phyloP scores from a whole-genome alignment of 2,329 filamentous ascomycete species.

The Sporothrix luriei region DNA sequence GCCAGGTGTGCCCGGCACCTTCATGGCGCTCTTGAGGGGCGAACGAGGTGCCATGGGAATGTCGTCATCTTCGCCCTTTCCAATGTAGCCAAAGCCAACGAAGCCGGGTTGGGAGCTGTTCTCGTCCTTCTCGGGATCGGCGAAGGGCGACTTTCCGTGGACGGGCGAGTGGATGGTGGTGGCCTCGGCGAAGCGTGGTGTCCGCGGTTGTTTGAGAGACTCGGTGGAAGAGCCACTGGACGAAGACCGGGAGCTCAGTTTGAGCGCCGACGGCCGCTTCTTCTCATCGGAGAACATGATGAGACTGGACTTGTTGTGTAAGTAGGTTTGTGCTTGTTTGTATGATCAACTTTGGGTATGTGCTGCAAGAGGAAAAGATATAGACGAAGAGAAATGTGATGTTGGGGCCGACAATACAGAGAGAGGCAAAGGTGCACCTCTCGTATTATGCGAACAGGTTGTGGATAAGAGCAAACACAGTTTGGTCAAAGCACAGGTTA shows the following conservation, averaged over 20 bases:
- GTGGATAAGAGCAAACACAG: conserved; percentile 43
- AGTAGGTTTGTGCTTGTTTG: conserved; percentile 34
- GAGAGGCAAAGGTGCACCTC: conserved; percentile 26
- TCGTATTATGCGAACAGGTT: conserved; percentile 20
- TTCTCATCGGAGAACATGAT: conserved; percentile 52
- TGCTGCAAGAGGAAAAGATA: conserved; percentile 22
- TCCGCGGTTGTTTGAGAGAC: conserved; percentile 68
- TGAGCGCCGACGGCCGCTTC: conserved; percentile 60
- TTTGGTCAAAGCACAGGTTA: conserved; percentile 40
- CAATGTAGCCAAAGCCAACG: conserved; percentile 90
- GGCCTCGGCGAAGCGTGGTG: conserved; percentile 78
- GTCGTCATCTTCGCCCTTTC: conserved; percentile 57
- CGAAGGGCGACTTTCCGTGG: conserved; percentile 61
- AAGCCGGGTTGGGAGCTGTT: conserved; percentile 72
- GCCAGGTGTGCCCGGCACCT: conserved; percentile 78
- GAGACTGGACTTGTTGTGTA: conserved; percentile 32
- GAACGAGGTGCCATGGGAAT: conserved; percentile 70
- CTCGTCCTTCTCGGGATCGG: conserved; percentile 57
- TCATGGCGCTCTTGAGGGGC: conserved; percentile 88
- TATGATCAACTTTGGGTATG: conserved; percentile 36
- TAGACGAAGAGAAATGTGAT: conserved; percentile 20
- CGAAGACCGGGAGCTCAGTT: conserved; percentile 55
- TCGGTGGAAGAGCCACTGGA: conserved; percentile 56
- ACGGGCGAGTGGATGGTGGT: conserved; percentile 78
- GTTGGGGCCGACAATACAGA: conserved; percentile 30